phyloP scores from a whole-genome alignment of 805 yeast species.

The Cyberlindnera veronae region DNA sequence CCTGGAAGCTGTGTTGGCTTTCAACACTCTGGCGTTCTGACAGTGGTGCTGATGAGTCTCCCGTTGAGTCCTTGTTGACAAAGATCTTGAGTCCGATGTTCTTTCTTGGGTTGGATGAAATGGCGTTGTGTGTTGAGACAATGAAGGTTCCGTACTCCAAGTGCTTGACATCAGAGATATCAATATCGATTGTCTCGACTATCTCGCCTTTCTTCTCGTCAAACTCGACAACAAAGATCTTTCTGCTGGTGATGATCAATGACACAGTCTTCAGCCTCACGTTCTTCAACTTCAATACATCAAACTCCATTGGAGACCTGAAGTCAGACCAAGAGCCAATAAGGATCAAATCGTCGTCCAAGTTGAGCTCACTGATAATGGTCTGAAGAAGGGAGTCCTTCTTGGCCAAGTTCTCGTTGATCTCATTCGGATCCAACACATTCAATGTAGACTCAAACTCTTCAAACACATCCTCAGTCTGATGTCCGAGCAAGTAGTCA shows the following conservation, averaged over 20 bases:
- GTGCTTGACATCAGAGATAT: slow-evolving; percentile 18
- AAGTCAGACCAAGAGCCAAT: slow-evolving; percentile 28
- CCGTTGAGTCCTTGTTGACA: slow-evolving; percentile 2
- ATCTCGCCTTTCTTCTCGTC: slow-evolving; percentile 17
- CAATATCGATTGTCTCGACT: slow-evolving; percentile 16
- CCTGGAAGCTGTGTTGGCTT: neutral
- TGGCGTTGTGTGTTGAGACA: slow-evolving; percentile 18
- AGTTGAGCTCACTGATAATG: slow-evolving; percentile 15
- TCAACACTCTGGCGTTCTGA: neutral
- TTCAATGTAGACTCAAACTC: slow-evolving; percentile 38
- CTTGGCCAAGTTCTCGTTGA: slow-evolving; percentile 22
- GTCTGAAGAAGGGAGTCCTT: slow-evolving; percentile 27
- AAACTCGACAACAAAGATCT: slow-evolving; percentile 22
- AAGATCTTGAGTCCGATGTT: slow-evolving; percentile 31
- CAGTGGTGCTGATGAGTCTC: neutral
- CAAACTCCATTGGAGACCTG: slow-evolving; percentile 23
- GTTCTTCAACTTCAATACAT: slow-evolving; percentile 14
- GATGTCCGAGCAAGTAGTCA: slow-evolving; percentile 39
- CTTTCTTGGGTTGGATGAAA: slow-evolving; percentile 28
- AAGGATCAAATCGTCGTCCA: slow-evolving; percentile 22
- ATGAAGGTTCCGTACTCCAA: slow-evolving; percentile 32
- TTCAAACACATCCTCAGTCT: slow-evolving; percentile 34
- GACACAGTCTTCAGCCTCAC: slow-evolving; percentile 13
- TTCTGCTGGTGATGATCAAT: slow-evolving; percentile 22
- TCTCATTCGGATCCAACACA: slow-evolving; percentile 25